Conservation (phyloP, 768 basidiomycete species). For the Boletus subcaerulescens region DNA sequence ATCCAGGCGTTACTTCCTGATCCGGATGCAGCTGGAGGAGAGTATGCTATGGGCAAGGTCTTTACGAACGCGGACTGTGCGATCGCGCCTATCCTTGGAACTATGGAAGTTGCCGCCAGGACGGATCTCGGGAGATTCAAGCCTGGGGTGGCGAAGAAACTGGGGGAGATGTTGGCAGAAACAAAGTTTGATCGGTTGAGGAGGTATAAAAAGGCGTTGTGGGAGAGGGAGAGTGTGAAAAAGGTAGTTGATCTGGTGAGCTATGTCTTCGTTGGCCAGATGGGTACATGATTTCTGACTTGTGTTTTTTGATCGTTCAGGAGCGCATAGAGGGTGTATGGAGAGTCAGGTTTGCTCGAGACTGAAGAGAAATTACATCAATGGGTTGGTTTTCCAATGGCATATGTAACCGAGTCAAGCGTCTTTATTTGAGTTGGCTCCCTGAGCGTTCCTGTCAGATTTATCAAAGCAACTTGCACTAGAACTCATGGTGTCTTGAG, state of each 20-base stretch:
- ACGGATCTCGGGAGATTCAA: conserved; percentile 43
- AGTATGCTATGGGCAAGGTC: conserved; percentile 33
- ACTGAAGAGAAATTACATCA: too few species aligned
- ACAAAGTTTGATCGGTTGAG: conserved; percentile 46
- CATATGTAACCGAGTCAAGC: too few species aligned
- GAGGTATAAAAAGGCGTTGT: conserved; percentile 47
- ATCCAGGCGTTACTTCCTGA: conserved; percentile 5
- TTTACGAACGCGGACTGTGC: conserved; percentile 63
- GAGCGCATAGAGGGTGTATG: background rate
- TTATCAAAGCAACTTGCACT: too few species aligned
- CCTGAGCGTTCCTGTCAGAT: too few species aligned
- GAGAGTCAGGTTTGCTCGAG: background rate
- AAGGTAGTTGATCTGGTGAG: conserved; percentile 10
- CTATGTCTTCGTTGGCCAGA: too few species aligned
- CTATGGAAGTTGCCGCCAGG: conserved; percentile 39
- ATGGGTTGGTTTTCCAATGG: too few species aligned
- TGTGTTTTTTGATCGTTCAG: background rate
- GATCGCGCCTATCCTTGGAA: conserved; percentile 52
- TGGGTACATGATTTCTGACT: background rate
- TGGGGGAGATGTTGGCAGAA: conserved; percentile 38
- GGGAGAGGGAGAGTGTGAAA: conserved; percentile 34
- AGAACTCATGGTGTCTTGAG: too few species aligned
- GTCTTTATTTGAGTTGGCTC: too few species aligned
- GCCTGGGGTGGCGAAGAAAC: conserved; percentile 41
- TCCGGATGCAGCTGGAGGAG: conserved; percentile 43